Evolutionary conservation across 345 rosid species (phyloP).

Genomic region (Populus davidiana): DNA sequence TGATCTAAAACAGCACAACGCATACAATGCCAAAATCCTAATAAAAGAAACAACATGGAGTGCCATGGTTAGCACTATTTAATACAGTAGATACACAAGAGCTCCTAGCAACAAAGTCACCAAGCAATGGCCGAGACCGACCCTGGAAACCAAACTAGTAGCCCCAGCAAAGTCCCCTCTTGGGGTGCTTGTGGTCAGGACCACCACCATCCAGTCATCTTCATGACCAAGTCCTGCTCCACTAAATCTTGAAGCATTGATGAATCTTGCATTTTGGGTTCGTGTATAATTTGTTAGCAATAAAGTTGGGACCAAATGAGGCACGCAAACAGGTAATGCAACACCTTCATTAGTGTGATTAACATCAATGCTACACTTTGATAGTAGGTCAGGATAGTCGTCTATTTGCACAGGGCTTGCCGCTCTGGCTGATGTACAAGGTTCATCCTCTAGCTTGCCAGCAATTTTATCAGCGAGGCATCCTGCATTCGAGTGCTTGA

Average conservation of each 20-base stretch:
- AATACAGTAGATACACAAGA: conserved; percentile 8
- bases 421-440: conserved; percentile 36
- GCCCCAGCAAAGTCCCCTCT: conserved; percentile 50
- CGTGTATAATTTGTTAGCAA: conserved; percentile 69
- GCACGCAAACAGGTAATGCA: conserved; percentile 64
- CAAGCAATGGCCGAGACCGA: conserved; percentile 16
- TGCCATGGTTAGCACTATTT: neutral
- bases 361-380: conserved; percentile 53
- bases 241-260: conserved; percentile 55
- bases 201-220: conserved; percentile 76
- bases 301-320: conserved; percentile 53
- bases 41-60: neutral
- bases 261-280: conserved; percentile 39
- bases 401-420: conserved; percentile 32
- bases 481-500: conserved; percentile 52
- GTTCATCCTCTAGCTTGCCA: conserved; percentile 44
- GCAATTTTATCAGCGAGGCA: conserved; percentile 67
- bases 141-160: neutral
- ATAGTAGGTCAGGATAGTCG: conserved; percentile 38
- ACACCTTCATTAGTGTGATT: conserved; percentile 52
- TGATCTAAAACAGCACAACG: neutral
- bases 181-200: conserved; percentile 41
- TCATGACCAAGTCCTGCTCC: conserved; percentile 68
- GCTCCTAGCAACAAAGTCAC: conserved; percentile 10
- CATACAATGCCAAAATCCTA: neutral